Conservation (phyloP, 805 yeast species). For the Lipomyces oligophaga region DNA sequence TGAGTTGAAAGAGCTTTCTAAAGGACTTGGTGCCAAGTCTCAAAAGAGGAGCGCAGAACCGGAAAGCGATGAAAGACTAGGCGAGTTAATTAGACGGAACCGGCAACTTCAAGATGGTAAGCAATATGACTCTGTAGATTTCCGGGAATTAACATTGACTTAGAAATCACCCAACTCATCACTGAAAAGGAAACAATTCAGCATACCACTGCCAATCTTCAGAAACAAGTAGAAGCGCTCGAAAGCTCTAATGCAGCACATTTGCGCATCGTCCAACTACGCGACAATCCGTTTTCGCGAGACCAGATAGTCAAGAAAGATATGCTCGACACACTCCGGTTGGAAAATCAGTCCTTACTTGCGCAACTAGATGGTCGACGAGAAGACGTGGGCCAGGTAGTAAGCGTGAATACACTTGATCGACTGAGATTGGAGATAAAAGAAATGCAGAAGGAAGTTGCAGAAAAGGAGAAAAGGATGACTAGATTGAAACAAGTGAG, state of each 20-base stretch:
- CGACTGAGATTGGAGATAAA: constrained; percentile 54
- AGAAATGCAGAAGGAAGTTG: constrained; percentile 46
- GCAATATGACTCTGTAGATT: not conserved
- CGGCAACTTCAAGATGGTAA: constrained; percentile 36
- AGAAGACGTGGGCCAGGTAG: constrained; percentile 33
- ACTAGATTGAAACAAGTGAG: constrained; percentile 41
- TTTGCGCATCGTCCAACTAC: constrained; percentile 55
- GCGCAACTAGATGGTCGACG: constrained; percentile 28
- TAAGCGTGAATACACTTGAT: constrained; percentile 64
- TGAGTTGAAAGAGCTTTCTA: constrained; percentile 29
- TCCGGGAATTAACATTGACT: not conserved
- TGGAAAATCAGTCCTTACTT: constrained; percentile 58
- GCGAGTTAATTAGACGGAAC: constrained; percentile 44
- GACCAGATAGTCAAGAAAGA: constrained; percentile 60
- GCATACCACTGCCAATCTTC: constrained; percentile 35
- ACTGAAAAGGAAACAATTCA: constrained; percentile 11
- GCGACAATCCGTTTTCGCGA: constrained; percentile 58
- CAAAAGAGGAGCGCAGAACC: constrained; percentile 10
- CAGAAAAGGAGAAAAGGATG: constrained; percentile 50
- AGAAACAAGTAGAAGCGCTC: constrained; percentile 40
- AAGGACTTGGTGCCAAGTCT: constrained; percentile 28
- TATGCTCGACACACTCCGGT: constrained; percentile 48
- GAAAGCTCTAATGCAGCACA: constrained; percentile 40
- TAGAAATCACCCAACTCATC: constrained; percentile 13
- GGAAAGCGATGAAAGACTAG: constrained; percentile 34